Evolutionary conservation across 2,329 filamentous ascomycete genomes (phyloP), one percentile per base, ranked within the genome.

Genomic region (Colletotrichum kahawae): DNA sequence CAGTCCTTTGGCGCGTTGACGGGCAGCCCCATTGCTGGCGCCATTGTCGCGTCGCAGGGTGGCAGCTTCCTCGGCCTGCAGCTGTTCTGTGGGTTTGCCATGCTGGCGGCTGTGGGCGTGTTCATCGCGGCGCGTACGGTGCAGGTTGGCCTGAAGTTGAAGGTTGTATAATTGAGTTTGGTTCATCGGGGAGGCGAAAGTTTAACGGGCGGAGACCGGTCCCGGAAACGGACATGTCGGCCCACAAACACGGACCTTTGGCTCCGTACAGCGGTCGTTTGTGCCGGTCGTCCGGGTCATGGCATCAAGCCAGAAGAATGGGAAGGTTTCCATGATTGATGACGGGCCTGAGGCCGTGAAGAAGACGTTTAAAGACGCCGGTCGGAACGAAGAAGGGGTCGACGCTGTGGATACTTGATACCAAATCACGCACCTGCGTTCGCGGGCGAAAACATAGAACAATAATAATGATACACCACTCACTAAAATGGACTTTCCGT

Each of bases 11-110:
- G 92, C 5, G 92, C 91, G 2, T 84, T 96, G 66, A 91, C 91
- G 0, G 92, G 93, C 1, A 91, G 88, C 60, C 93, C 93, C 1
- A 93, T 95, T 78, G 93, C 88, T 2, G 93, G 93, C 8, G 91
- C 90, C 13, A 86, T 94, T 31, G 85, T 93, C 9, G 80, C 81
- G 16, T 82, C 83, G 5, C 87, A 90, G 78, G 75, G 88, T 57
- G 92, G 91, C 4, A 82, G 82, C 9, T 94, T 90, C 77, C 83
- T 90, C 21, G 90, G 90, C 3, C 78, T 94, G 76, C 92, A 94
- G 83, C 84, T 94, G 3, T 95, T 94, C 80, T 89, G 89, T 63
- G 93, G 93, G 2, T 82, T 90, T 18, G 83, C 88, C 38, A 85
- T 87, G 84, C 27, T 84, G 48, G 77, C 78, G 9, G 80, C 81